These are phyloP conservation scores for Aspergillus nanangensis DNA, from an alignment of 495 filamentous ascomycete species.

Conservation along the genomic window DNA sequence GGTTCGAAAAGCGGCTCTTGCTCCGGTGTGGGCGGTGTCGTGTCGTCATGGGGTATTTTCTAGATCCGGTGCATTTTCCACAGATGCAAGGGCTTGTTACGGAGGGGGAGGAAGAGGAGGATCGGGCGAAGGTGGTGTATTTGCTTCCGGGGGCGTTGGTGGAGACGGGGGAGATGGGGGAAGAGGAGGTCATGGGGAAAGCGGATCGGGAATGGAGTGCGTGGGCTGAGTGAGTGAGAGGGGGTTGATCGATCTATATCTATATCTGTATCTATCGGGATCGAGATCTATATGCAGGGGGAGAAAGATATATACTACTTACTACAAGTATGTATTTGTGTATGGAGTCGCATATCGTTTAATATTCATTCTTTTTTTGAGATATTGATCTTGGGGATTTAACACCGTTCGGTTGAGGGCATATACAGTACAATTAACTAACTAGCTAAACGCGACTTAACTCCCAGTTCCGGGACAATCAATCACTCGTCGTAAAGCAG, in stretches of 20 bases:
- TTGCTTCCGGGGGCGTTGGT: conserved; percentile 52
- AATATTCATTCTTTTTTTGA: no score
- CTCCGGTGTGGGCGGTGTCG: conserved; percentile 61
- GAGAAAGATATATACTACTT: no score
- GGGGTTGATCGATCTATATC: background rate
- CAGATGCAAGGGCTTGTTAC: background rate
- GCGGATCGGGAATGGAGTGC: conserved; percentile 30
- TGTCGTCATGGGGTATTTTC: conserved; percentile 58
- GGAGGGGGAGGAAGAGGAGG: conserved; percentile 19
- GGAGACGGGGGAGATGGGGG: conserved; percentile 42
- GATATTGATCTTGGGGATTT: no score
- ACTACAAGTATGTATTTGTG: no score
- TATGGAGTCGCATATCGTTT: no score
- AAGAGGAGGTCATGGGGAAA: conserved; percentile 15
- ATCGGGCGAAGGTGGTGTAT: conserved; percentile 49
- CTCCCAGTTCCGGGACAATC: background rate
- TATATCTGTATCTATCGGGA: no score
- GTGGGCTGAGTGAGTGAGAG: conserved; percentile 11
- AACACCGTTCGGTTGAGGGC: background rate
- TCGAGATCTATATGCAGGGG: no score
- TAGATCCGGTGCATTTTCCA: conserved; percentile 35
- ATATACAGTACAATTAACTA: conserved; percentile 9
- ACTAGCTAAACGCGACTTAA: background rate
- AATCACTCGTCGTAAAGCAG: conserved; percentile 6
- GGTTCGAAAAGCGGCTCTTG: conserved; percentile 66